Conservation (phyloP, 78 protist species). For the slime mould (Dictyostelium discoideum) region dicty_2.7 NC_007090.3:3007001-3007500, state of each 20-base stretch:
- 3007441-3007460: too few relatives aligned
- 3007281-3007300: conserved; percentile 15
- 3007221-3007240: conserved; percentile 56
- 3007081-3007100: conserved; percentile 51
- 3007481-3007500: not conserved
- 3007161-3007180: conserved; percentile 8
- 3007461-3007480: not conserved
- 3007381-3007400: not conserved
- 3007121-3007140: conserved; percentile 30
- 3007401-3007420: not conserved
- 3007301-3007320: conserved; percentile 43
- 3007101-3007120: conserved; percentile 12
- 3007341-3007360: conserved; percentile 55
- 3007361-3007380: not conserved
- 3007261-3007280: conserved; percentile 68
- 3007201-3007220: not conserved
- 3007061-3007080: conserved; percentile 8
- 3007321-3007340: conserved; percentile 53
- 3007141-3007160: not conserved
- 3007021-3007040: not conserved
- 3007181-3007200: conserved; percentile 48
- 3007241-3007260: conserved; percentile 70
- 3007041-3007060: not conserved
- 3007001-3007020: not conserved
- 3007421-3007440: not conserved